Evolutionary conservation across 108 stramenopile genomes (phyloP), one percentile per base, ranked within the genome.

Genomic region (Pseudonitzschia multiseries): DNA sequence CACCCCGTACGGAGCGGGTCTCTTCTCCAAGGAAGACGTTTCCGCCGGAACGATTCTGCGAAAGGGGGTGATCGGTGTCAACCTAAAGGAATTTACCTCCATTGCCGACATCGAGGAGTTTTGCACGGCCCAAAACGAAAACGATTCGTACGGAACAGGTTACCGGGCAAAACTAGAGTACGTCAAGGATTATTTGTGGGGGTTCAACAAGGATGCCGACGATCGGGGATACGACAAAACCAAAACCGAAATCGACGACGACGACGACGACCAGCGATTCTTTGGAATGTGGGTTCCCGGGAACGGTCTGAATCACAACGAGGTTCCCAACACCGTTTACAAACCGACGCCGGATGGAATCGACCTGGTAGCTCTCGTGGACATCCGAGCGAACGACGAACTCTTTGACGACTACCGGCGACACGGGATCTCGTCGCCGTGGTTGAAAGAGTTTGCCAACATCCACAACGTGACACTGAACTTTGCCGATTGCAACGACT

Each of bases 251-350:
- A 42, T 4, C 21, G 26, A 57, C 15, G 8, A 12, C 29, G 52
- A 44, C 36, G 44, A 62, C 27, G 64, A 57, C 14, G 48, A 31
- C n/a, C 40, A 20, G 18, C 70, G 80, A 53, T 82, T 82, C 57
- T 74, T 78, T 59, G 81, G 81, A 8, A 82, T 82, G 77, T 82
- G 81, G 81, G 54, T 82, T 15, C 81, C 81, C 17, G 81, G 81
- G 14, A 82, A 82, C 64, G 81, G 81, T 10, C 54, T 82, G 50
- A 82, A 82, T 62, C 81, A 82, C 52, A 78, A 61, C 52, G 48
- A 65, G n/a, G 28, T 41, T 6, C 81, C 81, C 18, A 82, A 82
- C 60, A 75, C 77, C 18, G 81, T 82, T 0, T 82, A 82, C 68
- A 73, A 61, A 32, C 4, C 71, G 32, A 66, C 75, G 22, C 22